Evolutionary conservation across 2,329 filamentous ascomycete genomes (phyloP).

Genomic region (Corinectria fuckeliana): DNA sequence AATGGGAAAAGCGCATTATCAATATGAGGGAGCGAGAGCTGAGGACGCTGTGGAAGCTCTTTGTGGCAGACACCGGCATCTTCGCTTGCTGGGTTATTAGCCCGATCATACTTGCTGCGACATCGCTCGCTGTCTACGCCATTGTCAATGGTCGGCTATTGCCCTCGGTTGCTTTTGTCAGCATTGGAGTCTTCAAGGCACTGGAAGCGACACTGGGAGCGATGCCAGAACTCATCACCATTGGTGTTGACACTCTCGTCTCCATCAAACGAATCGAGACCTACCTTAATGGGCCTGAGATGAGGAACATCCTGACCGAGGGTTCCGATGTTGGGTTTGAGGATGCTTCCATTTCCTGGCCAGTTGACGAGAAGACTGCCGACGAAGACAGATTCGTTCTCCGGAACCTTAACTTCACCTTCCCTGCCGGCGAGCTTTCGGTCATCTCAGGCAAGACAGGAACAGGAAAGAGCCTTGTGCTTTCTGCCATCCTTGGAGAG

Average conservation of each 20-base stretch:
- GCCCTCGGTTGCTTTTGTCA: constrained; percentile 80
- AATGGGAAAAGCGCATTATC: constrained; percentile 75
- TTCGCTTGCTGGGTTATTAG: constrained; percentile 75
- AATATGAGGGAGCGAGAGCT: constrained; percentile 71
- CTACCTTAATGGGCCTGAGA: constrained; percentile 73
- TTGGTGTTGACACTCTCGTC: constrained; percentile 75
- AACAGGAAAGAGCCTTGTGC: constrained; percentile 76
- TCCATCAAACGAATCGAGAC: constrained; percentile 74
- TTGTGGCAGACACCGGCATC: constrained; percentile 67
- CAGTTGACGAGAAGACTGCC: constrained; percentile 65
- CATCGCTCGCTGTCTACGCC: constrained; percentile 74
- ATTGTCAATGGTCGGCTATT: constrained; percentile 66
- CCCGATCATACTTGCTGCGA: constrained; percentile 75
- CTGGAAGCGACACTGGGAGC: constrained; percentile 74
- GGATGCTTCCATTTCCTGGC: constrained; percentile 75
- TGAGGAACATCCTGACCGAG: constrained; percentile 58
- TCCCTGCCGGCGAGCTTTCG: constrained; percentile 73
- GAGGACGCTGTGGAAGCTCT: constrained; percentile 69
- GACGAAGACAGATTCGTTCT: constrained; percentile 69
- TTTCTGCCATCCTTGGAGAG: constrained; percentile 78
- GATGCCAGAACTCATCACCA: constrained; percentile 75
- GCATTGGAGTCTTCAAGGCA: constrained; percentile 75
- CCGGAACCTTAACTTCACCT: constrained; percentile 67
- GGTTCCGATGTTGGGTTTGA: constrained; percentile 69
- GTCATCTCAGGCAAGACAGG: constrained; percentile 81